Base-by-base conservation (phyloP, 1,284 basidiomycete species). In the Ganoderma multipileum region DNA sequence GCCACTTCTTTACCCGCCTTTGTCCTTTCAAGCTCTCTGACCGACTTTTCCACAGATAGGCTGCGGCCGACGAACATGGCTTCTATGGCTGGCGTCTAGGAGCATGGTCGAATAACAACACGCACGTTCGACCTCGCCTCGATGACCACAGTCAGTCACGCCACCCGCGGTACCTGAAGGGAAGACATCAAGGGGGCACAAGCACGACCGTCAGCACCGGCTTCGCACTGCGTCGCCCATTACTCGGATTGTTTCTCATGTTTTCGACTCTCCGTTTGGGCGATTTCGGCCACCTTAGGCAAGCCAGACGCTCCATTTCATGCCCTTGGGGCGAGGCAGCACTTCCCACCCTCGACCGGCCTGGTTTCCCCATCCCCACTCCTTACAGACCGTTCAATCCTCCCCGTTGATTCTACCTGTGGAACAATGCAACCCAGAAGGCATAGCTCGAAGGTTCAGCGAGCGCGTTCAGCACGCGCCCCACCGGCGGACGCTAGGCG, bases 401-500 rank as follows among this genome's bases (percentile, higher is more conserved):
- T 30, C 18, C 7, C 18, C 16, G 18, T 18, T 18, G 18, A 18
- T 28, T 30, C 18, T 57, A 20, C 55, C 20, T 30, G 18, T 9
- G 8, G 28, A 12, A 9, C 20, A n/a, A 58, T 58, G 55, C 55
- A 58, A 12, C 55, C 55, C 20, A 30, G 62, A 55, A 58, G 67
- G 41, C 63, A 68, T 23, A 61, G n/a, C 18, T 33, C 26, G 12
- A 54, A 38, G 30, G 20, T 30, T 7, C 55, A 63, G 39, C 66
- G 66, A 28, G 26, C 18, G 18, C 62, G 33, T 28, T 61, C 67
- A 23, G 30, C n/a, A 33, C 44, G 58, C 20, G 64, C 63, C 50
- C 33, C 63, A 6, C 36, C 39, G 30, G 44, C 50, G 1, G 55
- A 58, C 9, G 41, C 44, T 2, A 30, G 44, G 28, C 36, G 47